A percentile compares a stretch with the other conserved stretches of the same genome.
phyloP scores from a whole-genome alignment of 2,329 filamentous ascomycete species.

The Aureobasidium sp. region DNA sequence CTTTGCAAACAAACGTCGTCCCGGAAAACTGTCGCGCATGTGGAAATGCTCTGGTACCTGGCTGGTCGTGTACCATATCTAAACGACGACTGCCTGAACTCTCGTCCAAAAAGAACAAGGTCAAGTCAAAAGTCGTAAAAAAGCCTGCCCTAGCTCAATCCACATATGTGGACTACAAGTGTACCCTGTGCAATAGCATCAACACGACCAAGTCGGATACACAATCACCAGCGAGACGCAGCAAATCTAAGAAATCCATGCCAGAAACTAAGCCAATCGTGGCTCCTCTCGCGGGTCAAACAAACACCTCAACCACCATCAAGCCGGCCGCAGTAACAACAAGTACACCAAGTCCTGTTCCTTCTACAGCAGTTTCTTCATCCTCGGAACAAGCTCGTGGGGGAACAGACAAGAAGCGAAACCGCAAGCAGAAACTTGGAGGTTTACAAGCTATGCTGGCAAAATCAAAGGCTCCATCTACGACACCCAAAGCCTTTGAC shows the following conservation, averaged over 20 bases:
- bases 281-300: background rate
- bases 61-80: constrained; percentile 26
- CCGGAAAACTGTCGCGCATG: constrained; percentile 29
- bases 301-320: background rate
- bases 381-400: background rate
- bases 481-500: constrained; percentile 35
- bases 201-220: background rate
- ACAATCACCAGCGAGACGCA: background rate
- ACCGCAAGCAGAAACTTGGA: constrained; percentile 48
- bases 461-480: constrained; percentile 34
- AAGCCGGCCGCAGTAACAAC: background rate
- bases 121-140: constrained; percentile 4
- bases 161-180: constrained; percentile 6
- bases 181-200: background rate
- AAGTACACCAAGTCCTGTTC: background rate
- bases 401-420: constrained; percentile 40
- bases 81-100: background rate
- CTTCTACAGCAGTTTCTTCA: background rate
- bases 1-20: background rate
- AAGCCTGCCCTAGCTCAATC: background rate
- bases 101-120: background rate
- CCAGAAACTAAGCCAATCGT: background rate
- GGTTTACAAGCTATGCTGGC: constrained; percentile 49
- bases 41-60: constrained; percentile 32
- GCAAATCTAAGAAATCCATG: background rate